These are phyloP conservation scores for Dictyostelium firmibasis DNA, from an alignment of 78 protist genomes.

Conservation along the genomic window DNA sequence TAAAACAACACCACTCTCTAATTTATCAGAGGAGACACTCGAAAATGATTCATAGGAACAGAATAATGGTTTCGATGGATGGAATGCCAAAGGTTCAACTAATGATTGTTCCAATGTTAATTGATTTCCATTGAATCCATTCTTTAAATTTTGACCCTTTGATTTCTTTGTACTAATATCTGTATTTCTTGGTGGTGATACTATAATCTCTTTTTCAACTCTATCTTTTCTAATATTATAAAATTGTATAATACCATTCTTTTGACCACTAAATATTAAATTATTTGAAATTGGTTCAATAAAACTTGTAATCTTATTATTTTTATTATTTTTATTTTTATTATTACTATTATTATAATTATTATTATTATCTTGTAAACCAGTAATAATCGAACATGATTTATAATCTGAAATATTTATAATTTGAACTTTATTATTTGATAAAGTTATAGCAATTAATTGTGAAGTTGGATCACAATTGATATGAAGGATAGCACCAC, in stretches of 20 bases:
- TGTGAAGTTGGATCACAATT: background rate
- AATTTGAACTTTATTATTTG: constrained; percentile 21
- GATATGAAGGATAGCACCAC: constrained; percentile 21
- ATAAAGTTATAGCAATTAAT: background rate
- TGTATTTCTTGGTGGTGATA: constrained; percentile 39
- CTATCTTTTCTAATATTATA: background rate
- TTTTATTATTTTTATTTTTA: background rate
- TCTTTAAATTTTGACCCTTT: background rate
- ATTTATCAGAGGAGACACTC: background rate
- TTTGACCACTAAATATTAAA: constrained; percentile 17
- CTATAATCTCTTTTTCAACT: constrained; percentile 7
- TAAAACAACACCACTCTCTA: background rate
- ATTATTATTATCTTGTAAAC: background rate
- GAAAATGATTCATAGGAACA: constrained; percentile 24
- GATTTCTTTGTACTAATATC: constrained; percentile 13
- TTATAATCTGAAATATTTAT: background rate
- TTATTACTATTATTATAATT: background rate
- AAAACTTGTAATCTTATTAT: background rate
- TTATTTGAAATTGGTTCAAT: constrained; percentile 4
- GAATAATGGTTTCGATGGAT: background rate
- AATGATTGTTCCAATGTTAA: background rate
- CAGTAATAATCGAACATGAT: background rate
- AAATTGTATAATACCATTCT: constrained; percentile 55
- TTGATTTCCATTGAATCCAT: background rate
- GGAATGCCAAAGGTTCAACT: constrained; percentile 14